Evolutionary conservation across 768 basidiomycete genomes (phyloP), one percentile per base, ranked within the genome.

Genomic region (Tylopilus felleus): DNA sequence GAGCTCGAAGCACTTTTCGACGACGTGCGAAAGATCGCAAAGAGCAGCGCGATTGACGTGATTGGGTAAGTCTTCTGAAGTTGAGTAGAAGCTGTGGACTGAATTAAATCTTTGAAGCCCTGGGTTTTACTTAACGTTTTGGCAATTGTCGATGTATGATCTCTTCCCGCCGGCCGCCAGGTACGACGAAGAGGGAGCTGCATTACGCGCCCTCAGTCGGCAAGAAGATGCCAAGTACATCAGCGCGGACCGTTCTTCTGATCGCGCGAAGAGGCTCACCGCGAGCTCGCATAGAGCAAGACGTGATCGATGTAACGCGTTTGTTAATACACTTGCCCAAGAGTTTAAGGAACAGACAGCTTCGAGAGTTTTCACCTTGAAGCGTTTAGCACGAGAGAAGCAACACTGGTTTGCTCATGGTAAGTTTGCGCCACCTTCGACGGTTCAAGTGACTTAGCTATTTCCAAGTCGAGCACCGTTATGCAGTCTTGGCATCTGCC

Each of bases 81-180:
- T 57, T 27, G 8, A 56, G 45, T 19, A 49, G 49, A 28, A 16
- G 22, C 47, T 35, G 49, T 52, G 51, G 19, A 22, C 46, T 59
- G 50, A 49, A 54, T 38, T 16, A n/a, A 22, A 13, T 51, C 41
- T 25, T 60, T 47, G 1, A 33, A 97, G 96, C 4, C 86, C 93
- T 27, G 89, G 85, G 3, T 98, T 99, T 73, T 98, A 94, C 65
- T 72, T 91, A 43, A 93, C 95, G 3, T 99, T 98, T 74, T 99
- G 97, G 97, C 95, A 98, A 68, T 72, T 98, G 48, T 88, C 92
- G 1, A 88, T 89, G 31, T 91, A 93, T 63, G 97, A 99, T 69
- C 78, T 98, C 31, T 74, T 82, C 1, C 88, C 90, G 13, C 93
- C 95, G 0, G 76, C 79, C 17, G 65, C 81, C 7, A 82, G 82